A percentile compares a stretch with the other conserved stretches of the same genome.
These are phyloP conservation scores for Starmera quercuum DNA, from an alignment of 805 yeast genomes.

Conservation along the genomic window DNA sequence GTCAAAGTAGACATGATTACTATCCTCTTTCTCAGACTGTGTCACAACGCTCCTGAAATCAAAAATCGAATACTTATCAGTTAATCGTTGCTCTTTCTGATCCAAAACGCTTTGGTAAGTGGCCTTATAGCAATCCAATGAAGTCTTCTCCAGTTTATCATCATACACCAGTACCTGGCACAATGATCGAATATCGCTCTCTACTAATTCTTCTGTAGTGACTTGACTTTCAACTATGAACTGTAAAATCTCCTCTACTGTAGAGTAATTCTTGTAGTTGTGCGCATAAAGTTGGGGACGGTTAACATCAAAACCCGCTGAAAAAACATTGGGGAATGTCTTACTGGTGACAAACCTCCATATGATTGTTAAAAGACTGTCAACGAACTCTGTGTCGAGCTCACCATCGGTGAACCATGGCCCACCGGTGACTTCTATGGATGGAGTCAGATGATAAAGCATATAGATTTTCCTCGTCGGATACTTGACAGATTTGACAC, in stretches of 20 bases:
- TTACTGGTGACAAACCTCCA: slow-evolving; percentile 80
- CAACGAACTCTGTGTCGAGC: slow-evolving; percentile 88
- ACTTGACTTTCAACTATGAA: slow-evolving; percentile 69
- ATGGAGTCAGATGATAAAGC: slow-evolving; percentile 89
- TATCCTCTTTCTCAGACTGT: slow-evolving; percentile 25
- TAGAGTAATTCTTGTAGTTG: slow-evolving; percentile 55
- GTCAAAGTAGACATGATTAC: slow-evolving; percentile 40
- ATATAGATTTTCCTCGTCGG: slow-evolving; percentile 95
- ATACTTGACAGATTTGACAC: slow-evolving; percentile 82
- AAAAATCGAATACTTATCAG: slow-evolving; percentile 31
- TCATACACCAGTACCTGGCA: slow-evolving; percentile 87
- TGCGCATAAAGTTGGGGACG: slow-evolving; percentile 40
- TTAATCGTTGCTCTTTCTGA: slow-evolving; percentile 33
- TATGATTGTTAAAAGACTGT: slow-evolving; percentile 70
- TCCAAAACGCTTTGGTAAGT: slow-evolving; percentile 78
- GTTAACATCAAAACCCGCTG: slow-evolving; percentile 19
- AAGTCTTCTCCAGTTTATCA: slow-evolving; percentile 67
- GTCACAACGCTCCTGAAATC: slow-evolving; percentile 32
- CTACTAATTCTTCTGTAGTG: slow-evolving; percentile 72
- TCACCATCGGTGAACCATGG: slow-evolving; percentile 99
- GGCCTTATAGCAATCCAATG: slow-evolving; percentile 62
- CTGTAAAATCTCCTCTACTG: slow-evolving; percentile 64
- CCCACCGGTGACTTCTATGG: slow-evolving; percentile 95
- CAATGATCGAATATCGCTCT: slow-evolving; percentile 67
- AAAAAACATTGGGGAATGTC: slow-evolving; percentile 69